Base-by-base conservation (phyloP, 257 asterid genomes). In the Fraxinus americana region DNA sequence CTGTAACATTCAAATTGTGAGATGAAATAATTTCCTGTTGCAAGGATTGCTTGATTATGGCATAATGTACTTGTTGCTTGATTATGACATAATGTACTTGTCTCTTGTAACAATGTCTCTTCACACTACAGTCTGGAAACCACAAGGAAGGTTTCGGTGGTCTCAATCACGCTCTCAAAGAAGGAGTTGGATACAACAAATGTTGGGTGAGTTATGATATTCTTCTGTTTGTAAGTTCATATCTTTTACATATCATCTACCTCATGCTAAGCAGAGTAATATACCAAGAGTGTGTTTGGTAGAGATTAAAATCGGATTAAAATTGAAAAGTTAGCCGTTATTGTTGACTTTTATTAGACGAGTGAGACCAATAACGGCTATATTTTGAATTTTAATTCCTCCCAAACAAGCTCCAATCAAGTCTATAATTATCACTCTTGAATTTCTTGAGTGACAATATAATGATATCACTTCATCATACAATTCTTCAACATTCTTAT, bases 71-170 rank as follows among this genome's bases (percentile, higher is more conserved):
- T 63, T 38, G 34, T 43, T 43, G 16, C 61, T 75, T 74, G 23
- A 21, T 54, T 12, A 43, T 43, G 50, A 12, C 50, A 43, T 43
- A 63, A 63, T 63, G 16, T 23, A 27, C 2, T 63, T 7, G 17
- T 16, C 17, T 2, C 19, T 21, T 63, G 50, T 63, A 10, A 25
- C 7, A 6, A 17, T 6, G 35, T 63, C 19, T 63, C 36, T 63
- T 63, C 77, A 29, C 76, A 34, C 34, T 80, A 73, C 89, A 93
- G 99, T 74, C 79, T 95, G 87, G 96, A 95, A 82, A 93, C 98
- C 73, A 93, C 97, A 41, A 86, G 99, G 88, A 94, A 95, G 82
- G 99, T 95, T 71, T 95, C 98, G 7, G 89, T 89, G 98, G 90
- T 93, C 81, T 90, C 96, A 13, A 88, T 95, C 70, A 87, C 91